Conservation (phyloP, 192 early-diverging fungal species). For the Gryganskiella cystojenkinii region DNA sequence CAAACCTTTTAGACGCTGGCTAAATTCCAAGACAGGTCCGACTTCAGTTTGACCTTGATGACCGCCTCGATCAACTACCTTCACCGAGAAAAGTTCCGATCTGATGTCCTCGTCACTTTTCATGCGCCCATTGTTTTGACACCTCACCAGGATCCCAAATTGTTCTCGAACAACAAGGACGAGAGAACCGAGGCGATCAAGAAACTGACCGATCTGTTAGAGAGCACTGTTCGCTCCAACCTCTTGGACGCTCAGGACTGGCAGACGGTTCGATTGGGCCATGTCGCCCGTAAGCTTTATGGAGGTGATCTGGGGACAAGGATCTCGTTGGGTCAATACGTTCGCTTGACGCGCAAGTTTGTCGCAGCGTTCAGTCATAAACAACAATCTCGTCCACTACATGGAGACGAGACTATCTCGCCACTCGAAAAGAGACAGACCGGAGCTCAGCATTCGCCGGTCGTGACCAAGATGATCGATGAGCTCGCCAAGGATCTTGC, state of each 20-base stretch:
- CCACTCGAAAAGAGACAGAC: too few species aligned
- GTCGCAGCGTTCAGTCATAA: conserved; percentile 44
- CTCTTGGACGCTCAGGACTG: conserved; percentile 49
- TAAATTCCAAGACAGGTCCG: conserved; percentile 35
- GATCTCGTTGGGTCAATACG: conserved; percentile 54
- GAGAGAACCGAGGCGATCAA: conserved; percentile 40
- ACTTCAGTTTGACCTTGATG: conserved; percentile 51
- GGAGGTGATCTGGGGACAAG: conserved; percentile 50
- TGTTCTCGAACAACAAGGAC: conserved; percentile 32
- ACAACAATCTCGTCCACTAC: conserved; percentile 6
- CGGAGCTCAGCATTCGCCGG: conserved; percentile 5
- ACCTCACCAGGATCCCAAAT: conserved; percentile 41
- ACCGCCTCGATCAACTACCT: conserved; percentile 52
- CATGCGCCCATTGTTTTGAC: conserved; percentile 53
- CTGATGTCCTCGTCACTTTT: conserved; percentile 54
- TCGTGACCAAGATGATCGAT: conserved; percentile 19
- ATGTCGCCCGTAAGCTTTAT: conserved; percentile 55
- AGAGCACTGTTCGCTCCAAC: conserved; percentile 46
- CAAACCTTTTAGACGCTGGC: conserved; percentile 33
- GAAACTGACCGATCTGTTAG: conserved; percentile 44
- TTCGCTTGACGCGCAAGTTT: conserved; percentile 47
- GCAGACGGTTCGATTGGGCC: conserved; percentile 50
- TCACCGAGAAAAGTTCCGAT: conserved; percentile 56
- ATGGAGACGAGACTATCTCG: too few species aligned
- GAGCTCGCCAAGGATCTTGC: conserved; percentile 38